phyloP scores from a whole-genome alignment of 2,329 filamentous ascomycete species.

The Talaromyces islandicus region DNA sequence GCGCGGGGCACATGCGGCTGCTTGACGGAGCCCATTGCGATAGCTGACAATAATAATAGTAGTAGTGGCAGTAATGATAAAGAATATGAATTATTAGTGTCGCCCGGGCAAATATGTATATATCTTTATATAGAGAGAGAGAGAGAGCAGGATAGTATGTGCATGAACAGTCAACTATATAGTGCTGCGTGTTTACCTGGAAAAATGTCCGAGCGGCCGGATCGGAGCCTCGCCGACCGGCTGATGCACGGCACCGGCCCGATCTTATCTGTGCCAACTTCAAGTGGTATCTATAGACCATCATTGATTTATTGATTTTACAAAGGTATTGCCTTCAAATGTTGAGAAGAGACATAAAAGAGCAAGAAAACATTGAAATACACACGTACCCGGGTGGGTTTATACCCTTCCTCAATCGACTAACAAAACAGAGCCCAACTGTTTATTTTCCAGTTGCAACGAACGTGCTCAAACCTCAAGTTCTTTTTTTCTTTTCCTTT shows the following conservation, averaged over 20 bases:
- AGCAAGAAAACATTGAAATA: no score
- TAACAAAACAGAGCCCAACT: neutral
- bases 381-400: neutral
- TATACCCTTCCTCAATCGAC: neutral
- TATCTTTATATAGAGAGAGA: no score
- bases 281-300: neutral
- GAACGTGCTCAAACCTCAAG: neutral
- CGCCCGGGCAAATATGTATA: neutral
- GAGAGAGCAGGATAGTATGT: no score
- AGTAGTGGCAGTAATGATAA: no score
- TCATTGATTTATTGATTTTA: neutral
- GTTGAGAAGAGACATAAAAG: no score
- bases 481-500: no score
- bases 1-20: conserved; percentile 20
- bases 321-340: no score
- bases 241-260: neutral
- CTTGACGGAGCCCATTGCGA: neutral
- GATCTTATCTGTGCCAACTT: neutral
- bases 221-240: neutral
- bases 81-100: neutral
- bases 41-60: neutral
- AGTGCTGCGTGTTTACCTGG: neutral
- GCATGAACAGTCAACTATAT: neutral
- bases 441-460: neutral
- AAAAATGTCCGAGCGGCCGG: neutral